A percentile compares a stretch with the other conserved stretches of the same genome.
Conservation (phyloP, 176 grass and related monocot genomes). For the Areca catechu region DNA sequence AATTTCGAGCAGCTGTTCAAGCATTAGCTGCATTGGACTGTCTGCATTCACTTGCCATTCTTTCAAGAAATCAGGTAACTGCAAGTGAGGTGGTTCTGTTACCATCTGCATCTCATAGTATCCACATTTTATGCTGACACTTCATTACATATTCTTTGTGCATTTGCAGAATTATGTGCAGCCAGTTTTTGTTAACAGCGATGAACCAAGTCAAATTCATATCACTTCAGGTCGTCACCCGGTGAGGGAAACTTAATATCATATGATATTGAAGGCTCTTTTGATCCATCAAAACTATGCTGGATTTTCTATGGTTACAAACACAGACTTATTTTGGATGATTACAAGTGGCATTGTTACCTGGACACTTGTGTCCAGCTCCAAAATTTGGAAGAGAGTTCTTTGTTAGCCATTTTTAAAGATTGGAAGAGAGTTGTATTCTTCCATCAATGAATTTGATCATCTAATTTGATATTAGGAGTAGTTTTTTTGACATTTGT, state of each 20-base stretch:
- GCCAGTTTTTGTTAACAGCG: constrained; percentile 58
- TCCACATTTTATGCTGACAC: not conserved
- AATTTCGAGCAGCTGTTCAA: constrained; percentile 72
- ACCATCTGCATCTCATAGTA: not conserved
- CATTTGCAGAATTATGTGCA: constrained; percentile 62
- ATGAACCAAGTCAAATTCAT: constrained; percentile 76
- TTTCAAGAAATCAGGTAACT: constrained; percentile 75
- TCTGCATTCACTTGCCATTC: constrained; percentile 59
- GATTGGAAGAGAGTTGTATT: too few species aligned
- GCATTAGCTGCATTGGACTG: constrained; percentile 85
- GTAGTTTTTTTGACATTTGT: too few species aligned
- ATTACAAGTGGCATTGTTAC: too few species aligned
- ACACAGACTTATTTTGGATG: too few species aligned
- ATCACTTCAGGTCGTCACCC: constrained; percentile 79
- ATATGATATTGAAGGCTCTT: not conserved
- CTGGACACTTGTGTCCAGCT: too few species aligned
- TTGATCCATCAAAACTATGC: too few species aligned
- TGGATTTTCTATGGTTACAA: too few species aligned
- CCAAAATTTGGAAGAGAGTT: too few species aligned
- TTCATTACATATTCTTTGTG: constrained; percentile 10
- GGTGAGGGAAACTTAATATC: constrained; percentile 31
- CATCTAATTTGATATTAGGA: too few species aligned
- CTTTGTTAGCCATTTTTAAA: too few species aligned
- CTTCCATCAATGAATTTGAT: too few species aligned
- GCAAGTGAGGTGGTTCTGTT: not conserved